phyloP scores from a whole-genome alignment of 192 early-diverging fungal species.

The Coemansia sp. region DNA sequence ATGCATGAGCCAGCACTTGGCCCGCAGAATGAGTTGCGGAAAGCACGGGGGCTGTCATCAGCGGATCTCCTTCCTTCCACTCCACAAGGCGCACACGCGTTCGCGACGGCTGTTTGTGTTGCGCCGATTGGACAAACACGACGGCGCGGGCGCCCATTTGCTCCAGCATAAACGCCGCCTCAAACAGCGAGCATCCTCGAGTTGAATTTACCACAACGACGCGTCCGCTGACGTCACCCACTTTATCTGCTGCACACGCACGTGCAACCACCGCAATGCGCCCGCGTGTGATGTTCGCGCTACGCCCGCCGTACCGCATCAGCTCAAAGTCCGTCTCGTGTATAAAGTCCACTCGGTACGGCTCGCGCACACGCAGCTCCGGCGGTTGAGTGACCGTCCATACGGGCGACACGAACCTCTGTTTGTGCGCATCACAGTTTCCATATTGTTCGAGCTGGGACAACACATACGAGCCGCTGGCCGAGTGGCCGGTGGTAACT shows the following conservation, averaged over 20 bases:
- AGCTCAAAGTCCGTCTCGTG: slow-evolving; percentile 42
- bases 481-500: slow-evolving; percentile 42
- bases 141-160: slow-evolving; percentile 60
- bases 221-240: slow-evolving; percentile 46
- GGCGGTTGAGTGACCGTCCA: slow-evolving; percentile 29
- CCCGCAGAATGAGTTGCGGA: slow-evolving; percentile 61
- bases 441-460: slow-evolving; percentile 22
- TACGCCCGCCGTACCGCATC: slow-evolving; percentile 62
- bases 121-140: slow-evolving; percentile 57
- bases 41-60: slow-evolving; percentile 62
- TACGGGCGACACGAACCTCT: slow-evolving; percentile 48
- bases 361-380: slow-evolving; percentile 11
- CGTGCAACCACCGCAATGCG: slow-evolving; percentile 47
- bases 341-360: slow-evolving; percentile 25
- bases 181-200: slow-evolving; percentile 56
- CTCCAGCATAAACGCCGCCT: slow-evolving; percentile 59
- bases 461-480: slow-evolving; percentile 43
- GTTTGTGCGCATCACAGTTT: slow-evolving; percentile 38
- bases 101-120: slow-evolving; percentile 47
- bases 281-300: slow-evolving; percentile 50
- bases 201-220: slow-evolving; percentile 54
- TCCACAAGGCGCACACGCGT: slow-evolving; percentile 58
- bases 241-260: slow-evolving; percentile 48
- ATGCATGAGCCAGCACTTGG: slow-evolving; percentile 37
- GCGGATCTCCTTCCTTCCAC: slow-evolving; percentile 67